A percentile compares a stretch with the other conserved stretches of the same genome.
phyloP scores from a whole-genome alignment of 75 land plant species.

The Azolla pinnata region DNA sequence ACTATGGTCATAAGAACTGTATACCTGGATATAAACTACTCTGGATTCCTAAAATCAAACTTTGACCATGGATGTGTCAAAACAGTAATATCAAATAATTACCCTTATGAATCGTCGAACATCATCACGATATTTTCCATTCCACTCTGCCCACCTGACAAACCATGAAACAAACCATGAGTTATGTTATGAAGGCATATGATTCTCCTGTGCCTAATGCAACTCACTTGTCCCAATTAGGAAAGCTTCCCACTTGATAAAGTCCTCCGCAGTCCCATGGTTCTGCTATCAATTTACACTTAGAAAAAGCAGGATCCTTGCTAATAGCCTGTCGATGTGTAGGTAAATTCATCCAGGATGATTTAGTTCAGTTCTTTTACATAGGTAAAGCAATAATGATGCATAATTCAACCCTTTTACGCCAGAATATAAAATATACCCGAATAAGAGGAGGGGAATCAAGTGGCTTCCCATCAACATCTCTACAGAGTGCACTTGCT shows the following conservation, averaged over 20 bases:
- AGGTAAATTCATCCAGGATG: neutral
- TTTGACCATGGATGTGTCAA: too few relatives aligned
- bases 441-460: slow-evolving; percentile 66
- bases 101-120: slow-evolving; percentile 83
- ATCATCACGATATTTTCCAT: slow-evolving; percentile 97
- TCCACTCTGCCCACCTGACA: slow-evolving; percentile 96
- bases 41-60: too few relatives aligned
- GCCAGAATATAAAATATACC: too few relatives aligned
- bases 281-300: slow-evolving; percentile 87
- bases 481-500: slow-evolving; percentile 96
- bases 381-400: too few relatives aligned
- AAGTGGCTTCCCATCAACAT: slow-evolving; percentile 78
- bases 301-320: slow-evolving; percentile 59
- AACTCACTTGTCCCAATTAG: slow-evolving; percentile 92
- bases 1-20: too few relatives aligned
- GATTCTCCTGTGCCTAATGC: too few relatives aligned
- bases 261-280: slow-evolving; percentile 99
- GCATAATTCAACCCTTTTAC: too few relatives aligned
- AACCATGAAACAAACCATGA: too few relatives aligned
- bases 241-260: slow-evolving; percentile 86
- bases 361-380: neutral
- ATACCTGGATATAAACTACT: too few relatives aligned
- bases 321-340: slow-evolving; percentile 90
- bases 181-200: too few relatives aligned
- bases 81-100: neutral